Evolutionary conservation across 2,329 filamentous ascomycete species (phyloP), one percentile per base, ranked within the genome.

Genomic region (Penicillium sp.): DNA sequence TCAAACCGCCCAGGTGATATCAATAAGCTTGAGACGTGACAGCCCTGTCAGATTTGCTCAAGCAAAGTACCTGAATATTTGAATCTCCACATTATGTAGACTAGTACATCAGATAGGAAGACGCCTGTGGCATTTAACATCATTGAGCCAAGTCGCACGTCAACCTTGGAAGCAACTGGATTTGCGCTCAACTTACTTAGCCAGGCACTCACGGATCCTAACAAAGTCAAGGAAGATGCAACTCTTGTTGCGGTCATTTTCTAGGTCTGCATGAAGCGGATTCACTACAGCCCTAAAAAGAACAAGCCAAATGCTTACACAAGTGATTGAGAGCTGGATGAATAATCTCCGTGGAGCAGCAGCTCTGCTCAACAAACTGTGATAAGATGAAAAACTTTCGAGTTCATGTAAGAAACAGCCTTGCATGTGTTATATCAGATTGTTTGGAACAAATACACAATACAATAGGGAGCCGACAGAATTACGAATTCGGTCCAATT

Each of bases 231-330:
- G 40, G 62, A 66, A 10, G 69, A 75, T 50, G 71, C 78, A 42
- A 74, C 79, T 10, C 76, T 81, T 13, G 74, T 83, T 58, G 76
- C 79, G 10, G 80, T 85, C 27, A 74, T 86, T 41, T 83, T 61
- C 76, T 87, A 57, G 82, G 83, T 42, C 75, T 86, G 66, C 87
- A 83, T 56, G 84, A 87, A 76, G 83, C 85, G 68, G 64, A 72
- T 13, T 27, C 24, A 34, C 10, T 22, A 3, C 43, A n/a, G 5
- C 29, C 5, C 9, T 7, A 22, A n/a, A 43, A 32, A 38, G 21
- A 11, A 10, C n/a, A 14, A 14, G 11, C 1, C 34, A 27, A 49
- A 47, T 46, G 3, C 14, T 75, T 4, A 73, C 75, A 38, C 67
- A 77, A 49, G 77, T 77, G n/a, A 75, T 81, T 18, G 72, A 77